phyloP scores from a whole-genome alignment of 371 early-diverging fungal genomes.

The Mortierella sp. region DNA sequence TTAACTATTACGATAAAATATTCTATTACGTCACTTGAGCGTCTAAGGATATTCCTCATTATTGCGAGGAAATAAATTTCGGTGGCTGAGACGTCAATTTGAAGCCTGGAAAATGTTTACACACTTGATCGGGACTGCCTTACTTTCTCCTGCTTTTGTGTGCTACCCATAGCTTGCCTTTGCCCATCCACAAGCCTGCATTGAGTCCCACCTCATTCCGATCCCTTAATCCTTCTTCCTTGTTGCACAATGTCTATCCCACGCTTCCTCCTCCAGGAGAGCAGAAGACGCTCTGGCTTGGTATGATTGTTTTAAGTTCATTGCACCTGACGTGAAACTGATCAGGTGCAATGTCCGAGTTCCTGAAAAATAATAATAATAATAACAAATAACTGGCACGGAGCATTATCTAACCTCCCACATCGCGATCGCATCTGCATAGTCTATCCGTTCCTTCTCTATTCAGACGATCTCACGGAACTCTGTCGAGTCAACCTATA shows the following conservation, averaged over 20 bases:
- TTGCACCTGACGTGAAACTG: conserved; percentile 4
- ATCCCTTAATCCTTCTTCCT: not conserved
- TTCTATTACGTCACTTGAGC: too few relatives aligned
- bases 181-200: not conserved
- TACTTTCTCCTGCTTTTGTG: not conserved
- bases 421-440: not conserved
- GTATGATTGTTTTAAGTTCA: conserved; percentile 12
- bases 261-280: conserved; percentile 38
- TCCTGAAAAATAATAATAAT: not conserved
- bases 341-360: conserved; percentile 14
- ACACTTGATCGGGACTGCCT: conserved; percentile 11
- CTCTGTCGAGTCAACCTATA: conserved; percentile 56
- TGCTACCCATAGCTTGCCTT: not conserved
- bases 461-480: conserved; percentile 34
- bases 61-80: conserved; percentile 3
- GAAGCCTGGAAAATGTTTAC: not conserved
- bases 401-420: not conserved
- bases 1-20: too few relatives aligned
- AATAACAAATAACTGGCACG: not conserved
- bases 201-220: conserved; percentile 8
- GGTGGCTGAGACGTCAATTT: conserved; percentile 7
- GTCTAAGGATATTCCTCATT: not conserved
- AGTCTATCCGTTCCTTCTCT: conserved; percentile 47
- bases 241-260: conserved; percentile 36
- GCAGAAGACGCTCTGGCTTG: conserved; percentile 32